These are phyloP conservation scores for Hypoxylon fuscum DNA, from an alignment of 495 filamentous ascomycete species.

Conservation along the genomic window DNA sequence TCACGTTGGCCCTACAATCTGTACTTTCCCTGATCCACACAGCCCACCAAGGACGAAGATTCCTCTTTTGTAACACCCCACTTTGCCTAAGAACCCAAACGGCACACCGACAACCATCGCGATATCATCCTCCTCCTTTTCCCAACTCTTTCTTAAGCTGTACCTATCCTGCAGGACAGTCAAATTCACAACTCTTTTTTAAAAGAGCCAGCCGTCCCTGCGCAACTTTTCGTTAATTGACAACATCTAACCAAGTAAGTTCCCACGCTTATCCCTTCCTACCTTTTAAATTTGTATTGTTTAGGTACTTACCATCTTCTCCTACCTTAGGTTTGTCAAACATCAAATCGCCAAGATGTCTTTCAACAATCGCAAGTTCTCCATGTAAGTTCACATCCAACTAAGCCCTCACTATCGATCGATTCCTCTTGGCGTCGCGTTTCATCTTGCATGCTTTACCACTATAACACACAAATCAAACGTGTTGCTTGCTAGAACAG, in stretches of 20 bases:
- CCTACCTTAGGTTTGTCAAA: constrained; percentile 20
- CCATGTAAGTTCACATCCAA: constrained; percentile 49
- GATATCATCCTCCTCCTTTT: constrained; percentile 31
- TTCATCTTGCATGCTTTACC: not conserved
- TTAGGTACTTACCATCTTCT: no score
- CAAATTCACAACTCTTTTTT: not conserved
- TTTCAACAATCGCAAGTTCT: constrained; percentile 63
- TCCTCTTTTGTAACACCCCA: constrained; percentile 32
- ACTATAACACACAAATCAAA: no score
- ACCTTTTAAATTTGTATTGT: no score
- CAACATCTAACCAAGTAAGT: no score
- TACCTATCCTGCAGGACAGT: constrained; percentile 8
- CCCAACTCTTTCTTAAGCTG: constrained; percentile 9
- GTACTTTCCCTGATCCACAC: constrained; percentile 28
- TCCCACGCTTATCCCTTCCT: no score
- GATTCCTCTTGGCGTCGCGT: not conserved
- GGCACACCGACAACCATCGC: constrained; percentile 42
- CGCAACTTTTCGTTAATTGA: not conserved
- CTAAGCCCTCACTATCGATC: not conserved
- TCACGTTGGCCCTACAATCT: constrained; percentile 9
- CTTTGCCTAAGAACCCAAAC: constrained; percentile 32
- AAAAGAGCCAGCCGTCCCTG: constrained; percentile 13
- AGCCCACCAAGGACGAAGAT: constrained; percentile 26
- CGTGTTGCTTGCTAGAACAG: not conserved
- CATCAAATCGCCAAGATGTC: constrained; percentile 43